phyloP scores from a whole-genome alignment of 192 early-diverging fungal species.

The Entrophospora sp. region DNA sequence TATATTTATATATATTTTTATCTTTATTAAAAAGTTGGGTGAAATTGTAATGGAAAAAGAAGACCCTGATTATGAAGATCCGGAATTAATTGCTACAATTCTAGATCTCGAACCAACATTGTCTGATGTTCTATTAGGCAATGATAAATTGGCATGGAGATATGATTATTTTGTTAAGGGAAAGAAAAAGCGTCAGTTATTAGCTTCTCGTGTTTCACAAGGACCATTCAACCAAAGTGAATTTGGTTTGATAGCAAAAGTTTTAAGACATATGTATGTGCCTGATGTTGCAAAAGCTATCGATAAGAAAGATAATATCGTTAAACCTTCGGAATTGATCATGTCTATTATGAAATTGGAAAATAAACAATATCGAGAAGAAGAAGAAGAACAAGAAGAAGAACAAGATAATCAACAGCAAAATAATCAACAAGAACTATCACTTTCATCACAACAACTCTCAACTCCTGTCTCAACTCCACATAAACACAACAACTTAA shows the following conservation, averaged over 20 bases:
- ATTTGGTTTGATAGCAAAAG: background rate
- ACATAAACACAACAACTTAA: too few relatives aligned
- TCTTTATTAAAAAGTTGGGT: background rate
- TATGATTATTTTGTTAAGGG: background rate
- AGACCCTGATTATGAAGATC: conserved; percentile 9
- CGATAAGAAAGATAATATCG: background rate
- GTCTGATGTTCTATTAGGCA: background rate
- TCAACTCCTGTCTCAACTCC: too few relatives aligned
- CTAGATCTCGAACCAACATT: background rate
- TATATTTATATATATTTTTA: background rate
- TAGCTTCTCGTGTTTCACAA: background rate
- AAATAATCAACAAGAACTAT: too few relatives aligned
- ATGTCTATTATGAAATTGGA: too few relatives aligned
- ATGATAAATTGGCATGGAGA: conserved; percentile 9
- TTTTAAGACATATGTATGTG: conserved; percentile 4
- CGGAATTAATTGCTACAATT: background rate
- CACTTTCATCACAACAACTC: too few relatives aligned
- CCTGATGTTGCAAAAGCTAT: conserved; percentile 7
- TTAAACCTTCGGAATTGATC: too few relatives aligned
- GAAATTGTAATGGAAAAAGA: background rate
- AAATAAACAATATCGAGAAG: background rate
- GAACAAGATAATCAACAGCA: too few relatives aligned
- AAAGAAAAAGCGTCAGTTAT: background rate
- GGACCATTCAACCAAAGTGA: background rate
- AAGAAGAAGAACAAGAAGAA: background rate